Base-by-base conservation (phyloP, 2,329 filamentous ascomycete genomes). In the Xylariaceae sp. region DNA sequence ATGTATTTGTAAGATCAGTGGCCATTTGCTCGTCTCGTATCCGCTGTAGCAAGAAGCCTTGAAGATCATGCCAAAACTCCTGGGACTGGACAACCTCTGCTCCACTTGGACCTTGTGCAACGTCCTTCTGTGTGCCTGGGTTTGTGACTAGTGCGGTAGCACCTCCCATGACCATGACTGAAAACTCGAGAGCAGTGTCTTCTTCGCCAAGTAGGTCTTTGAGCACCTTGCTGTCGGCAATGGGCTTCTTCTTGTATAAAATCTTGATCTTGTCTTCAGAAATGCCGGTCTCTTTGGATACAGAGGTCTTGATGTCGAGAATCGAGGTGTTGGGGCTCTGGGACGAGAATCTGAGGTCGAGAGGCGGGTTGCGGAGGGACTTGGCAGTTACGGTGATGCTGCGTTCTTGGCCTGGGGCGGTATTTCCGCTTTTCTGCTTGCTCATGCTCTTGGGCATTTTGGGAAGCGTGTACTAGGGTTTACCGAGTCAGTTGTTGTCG, bases 81-180 rank as follows among this genome's bases (percentile, higher is more conserved):
- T 85, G 79, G 11, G 80, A 85, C 60, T 79, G 70, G 53, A 95
- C 62, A 17, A 85, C 76, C 22, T 79, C 77, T 43, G 68, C 68
- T 25, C 77, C 78, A 54, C 77, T 81, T n/a, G 73, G 66, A 3
- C 70, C 74, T 53, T 77, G 73, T 42, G 76, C 76, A 34, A 69
- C 72, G 37, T 64, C 71, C 39, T 68, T 64, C 8, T 62, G 58
- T 29, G 72, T 70, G 11, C 71, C 69, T 19, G 67, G 64, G n/a
- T 61, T 62, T 29, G 55, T 63, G 1, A 49, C 63, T 32, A 70
- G 56, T n/a, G 67, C 64, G 20, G 70, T 68, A 19, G 75, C 80
- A 12, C 88, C 90, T 3, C 86, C 87, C 63, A 95, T 81, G 17
- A 96, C 76, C 90, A 97, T 97, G 44, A 96, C 78, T 2, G 82